Evolutionary conservation across 352 stramenopile genomes (phyloP).

Genomic region (Globisporangium nagaii): DNA sequence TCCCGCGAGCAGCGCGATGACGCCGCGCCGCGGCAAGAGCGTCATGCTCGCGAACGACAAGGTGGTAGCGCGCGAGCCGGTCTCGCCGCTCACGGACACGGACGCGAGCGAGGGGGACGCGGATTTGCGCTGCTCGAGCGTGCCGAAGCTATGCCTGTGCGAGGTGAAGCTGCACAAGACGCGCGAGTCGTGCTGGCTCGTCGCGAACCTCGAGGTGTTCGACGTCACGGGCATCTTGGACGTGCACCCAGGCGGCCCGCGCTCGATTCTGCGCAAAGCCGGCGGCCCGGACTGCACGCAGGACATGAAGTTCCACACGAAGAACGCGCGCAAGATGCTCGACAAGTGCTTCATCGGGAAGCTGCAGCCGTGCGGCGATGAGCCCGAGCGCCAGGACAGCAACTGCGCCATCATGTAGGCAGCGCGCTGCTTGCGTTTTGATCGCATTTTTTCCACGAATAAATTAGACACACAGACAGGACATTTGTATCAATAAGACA

Average conservation of each 20-base stretch:
- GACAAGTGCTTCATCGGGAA: constrained; percentile 82
- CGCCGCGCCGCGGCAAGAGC: constrained; percentile 25
- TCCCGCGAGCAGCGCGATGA: not conserved
- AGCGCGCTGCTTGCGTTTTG: not conserved
- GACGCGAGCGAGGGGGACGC: constrained; percentile 17
- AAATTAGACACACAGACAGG: not conserved
- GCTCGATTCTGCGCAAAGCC: constrained; percentile 78
- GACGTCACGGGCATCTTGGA: constrained; percentile 79
- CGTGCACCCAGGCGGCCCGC: constrained; percentile 66
- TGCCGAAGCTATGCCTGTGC: constrained; percentile 72
- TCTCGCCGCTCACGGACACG: constrained; percentile 10
- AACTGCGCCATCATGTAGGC: constrained; percentile 74
- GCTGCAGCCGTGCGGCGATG: constrained; percentile 53
- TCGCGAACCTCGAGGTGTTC: constrained; percentile 86
- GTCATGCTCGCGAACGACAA: constrained; percentile 17
- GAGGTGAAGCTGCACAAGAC: constrained; percentile 84
- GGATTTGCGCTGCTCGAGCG: constrained; percentile 39
- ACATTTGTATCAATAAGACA: too few species aligned
- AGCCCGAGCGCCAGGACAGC: constrained; percentile 20
- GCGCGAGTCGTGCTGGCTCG: constrained; percentile 93
- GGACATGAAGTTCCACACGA: constrained; percentile 84
- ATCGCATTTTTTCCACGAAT: too few species aligned
- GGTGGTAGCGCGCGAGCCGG: constrained; percentile 1
- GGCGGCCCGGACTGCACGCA: constrained; percentile 64
- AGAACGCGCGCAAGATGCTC: constrained; percentile 65